Evolutionary conservation across 192 early-diverging fungal genomes (phyloP).

Genomic region (Backusella mclennaniae): DNA sequence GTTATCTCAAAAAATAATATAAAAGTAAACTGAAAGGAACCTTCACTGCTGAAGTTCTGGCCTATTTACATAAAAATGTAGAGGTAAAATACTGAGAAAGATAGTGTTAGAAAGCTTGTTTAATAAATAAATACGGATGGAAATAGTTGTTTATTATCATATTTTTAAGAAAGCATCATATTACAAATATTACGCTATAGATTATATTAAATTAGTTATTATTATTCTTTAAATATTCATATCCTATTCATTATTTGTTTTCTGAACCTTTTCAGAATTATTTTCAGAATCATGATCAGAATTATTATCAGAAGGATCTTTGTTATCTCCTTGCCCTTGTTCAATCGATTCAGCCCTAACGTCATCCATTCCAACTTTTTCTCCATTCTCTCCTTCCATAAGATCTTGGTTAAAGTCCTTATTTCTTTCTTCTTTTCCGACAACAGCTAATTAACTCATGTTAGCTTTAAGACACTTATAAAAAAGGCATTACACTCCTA

Average conservation of each 20-base stretch:
- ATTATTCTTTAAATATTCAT: not conserved
- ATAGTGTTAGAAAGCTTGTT: too few relatives aligned
- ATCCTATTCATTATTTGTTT: not conserved
- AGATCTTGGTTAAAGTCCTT: slow-evolving; percentile 44
- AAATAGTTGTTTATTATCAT: not conserved
- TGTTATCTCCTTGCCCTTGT: not conserved
- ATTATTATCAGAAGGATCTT: not conserved
- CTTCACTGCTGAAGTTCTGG: too few relatives aligned
- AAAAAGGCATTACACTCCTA: not conserved
- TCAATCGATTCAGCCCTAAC: not conserved
- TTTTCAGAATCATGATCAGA: not conserved
- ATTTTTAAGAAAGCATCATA: not conserved
- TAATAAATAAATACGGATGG: too few relatives aligned
- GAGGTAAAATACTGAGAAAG: too few relatives aligned
- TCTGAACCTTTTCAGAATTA: not conserved
- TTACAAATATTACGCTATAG: not conserved
- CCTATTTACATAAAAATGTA: too few relatives aligned
- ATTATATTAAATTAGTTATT: not conserved
- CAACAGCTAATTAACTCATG: slow-evolving; percentile 18
- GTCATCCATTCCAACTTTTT: not conserved
- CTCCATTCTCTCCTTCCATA: not conserved
- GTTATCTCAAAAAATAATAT: too few relatives aligned
- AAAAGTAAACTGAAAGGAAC: too few relatives aligned
- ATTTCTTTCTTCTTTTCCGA: slow-evolving; percentile 61
- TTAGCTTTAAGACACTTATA: not conserved